Evolutionary conservation across 2,329 filamentous ascomycete species (phyloP).

Genomic region (Cladosporium sp.): DNA sequence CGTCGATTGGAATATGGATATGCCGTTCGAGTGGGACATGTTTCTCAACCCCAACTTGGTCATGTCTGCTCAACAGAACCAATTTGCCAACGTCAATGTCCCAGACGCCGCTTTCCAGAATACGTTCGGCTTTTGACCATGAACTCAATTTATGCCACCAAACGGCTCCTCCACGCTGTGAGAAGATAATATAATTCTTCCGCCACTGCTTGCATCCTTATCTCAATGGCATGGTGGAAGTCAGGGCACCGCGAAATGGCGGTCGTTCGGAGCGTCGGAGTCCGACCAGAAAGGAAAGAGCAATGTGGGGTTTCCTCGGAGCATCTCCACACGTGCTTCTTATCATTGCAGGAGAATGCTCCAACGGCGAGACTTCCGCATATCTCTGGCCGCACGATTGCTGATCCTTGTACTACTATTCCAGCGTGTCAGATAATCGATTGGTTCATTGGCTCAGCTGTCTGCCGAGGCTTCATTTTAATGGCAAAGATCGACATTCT

Average conservation of each 20-base stretch:
- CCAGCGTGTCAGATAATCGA: not conserved
- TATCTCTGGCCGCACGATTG: slow-evolving; percentile 14
- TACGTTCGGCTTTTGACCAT: slow-evolving; percentile 19
- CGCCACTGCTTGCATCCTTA: not conserved
- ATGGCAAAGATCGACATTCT: slow-evolving; percentile 1
- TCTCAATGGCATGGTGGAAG: not conserved
- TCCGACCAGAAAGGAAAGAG: not conserved
- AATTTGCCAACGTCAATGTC: slow-evolving; percentile 15
- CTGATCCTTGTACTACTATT: slow-evolving; percentile 11
- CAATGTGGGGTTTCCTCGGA: not conserved
- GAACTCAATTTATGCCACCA: not conserved
- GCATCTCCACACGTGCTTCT: slow-evolving; percentile 14
- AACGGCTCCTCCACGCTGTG: not conserved
- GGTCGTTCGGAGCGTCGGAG: not conserved
- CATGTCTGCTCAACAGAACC: slow-evolving; percentile 32
- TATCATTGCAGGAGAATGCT: slow-evolving; percentile 13
- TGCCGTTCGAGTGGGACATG: slow-evolving; percentile 40
- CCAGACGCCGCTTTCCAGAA: slow-evolving; percentile 17
- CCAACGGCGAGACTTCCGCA: not conserved
- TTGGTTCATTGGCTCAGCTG: slow-evolving; percentile 4
- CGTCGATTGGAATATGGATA: slow-evolving; percentile 37
- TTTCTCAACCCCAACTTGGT: slow-evolving; percentile 40
- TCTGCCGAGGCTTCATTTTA: slow-evolving; percentile 5
- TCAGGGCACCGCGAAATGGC: not conserved
- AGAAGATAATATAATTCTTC: not conserved